phyloP scores from a whole-genome alignment of 2,329 filamentous ascomycete genomes.

The Aspergillus intermedius region DNA sequence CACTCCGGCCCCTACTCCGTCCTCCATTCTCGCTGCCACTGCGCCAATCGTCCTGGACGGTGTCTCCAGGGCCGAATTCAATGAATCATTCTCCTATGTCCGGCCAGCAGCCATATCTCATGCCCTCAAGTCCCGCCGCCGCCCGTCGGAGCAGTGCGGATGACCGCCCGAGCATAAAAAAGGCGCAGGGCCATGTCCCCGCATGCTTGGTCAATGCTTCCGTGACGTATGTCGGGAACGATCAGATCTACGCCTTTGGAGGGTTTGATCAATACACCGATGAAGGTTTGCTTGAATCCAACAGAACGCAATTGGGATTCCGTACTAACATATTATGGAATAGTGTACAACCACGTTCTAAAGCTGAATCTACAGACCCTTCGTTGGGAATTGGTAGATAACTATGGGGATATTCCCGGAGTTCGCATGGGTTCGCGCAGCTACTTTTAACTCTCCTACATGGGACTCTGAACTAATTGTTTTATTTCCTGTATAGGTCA shows the following conservation, averaged over 20 bases:
- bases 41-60: constrained; percentile 19
- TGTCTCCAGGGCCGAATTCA: constrained; percentile 14
- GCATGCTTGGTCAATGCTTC: constrained; percentile 96
- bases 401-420: constrained; percentile 95
- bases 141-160: constrained; percentile 57
- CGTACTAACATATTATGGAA: constrained; percentile 1
- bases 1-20: constrained; percentile 11
- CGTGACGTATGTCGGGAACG: constrained; percentile 96
- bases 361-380: constrained; percentile 78
- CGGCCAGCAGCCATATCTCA: constrained; percentile 68
- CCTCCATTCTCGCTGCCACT: constrained; percentile 13
- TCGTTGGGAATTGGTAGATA: constrained; percentile 94
- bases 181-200: constrained; percentile 71
- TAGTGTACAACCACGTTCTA: constrained; percentile 93
- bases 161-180: constrained; percentile 77
- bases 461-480: neutral
- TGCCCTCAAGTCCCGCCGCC: constrained; percentile 77
- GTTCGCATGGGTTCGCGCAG: constrained; percentile 77
- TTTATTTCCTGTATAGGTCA: constrained; percentile 55
- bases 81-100: constrained; percentile 12
- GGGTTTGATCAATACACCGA: constrained; percentile 99
- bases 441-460: constrained; percentile 4
- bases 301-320: neutral
- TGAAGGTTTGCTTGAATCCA: constrained; percentile 51
- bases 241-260: constrained; percentile 96